Evolutionary conservation across 306 rosid species (phyloP), one percentile per base, ranked within the genome.

Genomic region (Sindora glabra): DNA sequence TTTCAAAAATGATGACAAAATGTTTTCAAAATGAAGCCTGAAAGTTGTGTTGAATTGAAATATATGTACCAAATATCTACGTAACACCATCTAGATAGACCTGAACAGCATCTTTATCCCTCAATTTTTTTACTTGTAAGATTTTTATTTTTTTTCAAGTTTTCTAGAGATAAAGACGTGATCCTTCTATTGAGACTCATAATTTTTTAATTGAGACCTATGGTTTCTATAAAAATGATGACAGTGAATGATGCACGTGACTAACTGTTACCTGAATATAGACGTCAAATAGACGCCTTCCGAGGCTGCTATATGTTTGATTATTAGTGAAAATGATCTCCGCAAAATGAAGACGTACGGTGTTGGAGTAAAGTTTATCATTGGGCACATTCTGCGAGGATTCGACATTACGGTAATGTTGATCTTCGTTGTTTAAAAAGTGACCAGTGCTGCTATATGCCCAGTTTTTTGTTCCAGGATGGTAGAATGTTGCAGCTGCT

Each of bases 371-470:
- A 32, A 74, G 65, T 24, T 65, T 41, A 44, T 74, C 67, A 40
- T 69, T 22, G 13, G 29, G 11, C 41, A 56, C 42, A 13, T 7
- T 55, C 1, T 68, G 59, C 19, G 36, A 0, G 62, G 69, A 65
- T 17, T 25, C 25, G 17, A 0, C 0, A 5, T 14, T 37, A 48
- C 24, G 60, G 16, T 9, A 17, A 15, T 68, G 3, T 27, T 27
- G n/a, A 48, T 46, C 52, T 40, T 59, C 59, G 26, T 6, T 4
- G 34, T 78, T 79, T 14, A 33, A 0, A 17, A 69, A 78, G 49
- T 24, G 46, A 36, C 83, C 83, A 1, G 83, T 74, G 56, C 10
- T 78, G 39, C 83, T 78, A 27, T 48, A 3, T 42, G 67, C 83
- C 79, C 79, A 78, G 51, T 78, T 65, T 23, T 70, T 18, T 39